A percentile compares a stretch with the other conserved stretches of the same genome.
phyloP scores from a whole-genome alignment of 2,329 filamentous ascomycete species.

The Xylaria sp. region DNA sequence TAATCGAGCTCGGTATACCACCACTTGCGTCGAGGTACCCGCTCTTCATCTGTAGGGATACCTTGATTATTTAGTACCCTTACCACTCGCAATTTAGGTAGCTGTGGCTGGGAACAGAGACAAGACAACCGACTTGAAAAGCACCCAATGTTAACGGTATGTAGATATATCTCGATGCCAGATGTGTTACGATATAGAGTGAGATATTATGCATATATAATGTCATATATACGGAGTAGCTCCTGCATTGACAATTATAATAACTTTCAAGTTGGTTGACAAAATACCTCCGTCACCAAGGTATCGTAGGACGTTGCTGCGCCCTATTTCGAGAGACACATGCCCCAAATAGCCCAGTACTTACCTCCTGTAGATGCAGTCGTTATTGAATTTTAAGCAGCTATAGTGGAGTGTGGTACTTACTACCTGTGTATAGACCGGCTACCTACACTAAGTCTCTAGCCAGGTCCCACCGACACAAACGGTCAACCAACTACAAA shows the following conservation, averaged over 20 bases:
- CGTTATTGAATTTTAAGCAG: neutral
- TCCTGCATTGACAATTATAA: neutral
- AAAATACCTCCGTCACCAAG: neutral
- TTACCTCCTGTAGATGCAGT: neutral
- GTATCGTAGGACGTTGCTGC: neutral
- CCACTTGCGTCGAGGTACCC: conserved; percentile 16
- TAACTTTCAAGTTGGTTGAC: neutral
- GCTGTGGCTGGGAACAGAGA: neutral
- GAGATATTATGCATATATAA: neutral
- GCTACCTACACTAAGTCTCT: neutral
- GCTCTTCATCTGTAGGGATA: conserved; percentile 13
- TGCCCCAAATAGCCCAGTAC: neutral
- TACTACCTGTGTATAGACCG: neutral
- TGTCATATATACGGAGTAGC: neutral
- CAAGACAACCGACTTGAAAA: neutral
- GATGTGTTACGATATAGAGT: neutral
- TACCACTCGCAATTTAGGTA: neutral
- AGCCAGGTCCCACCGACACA: neutral
- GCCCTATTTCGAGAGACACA: neutral
- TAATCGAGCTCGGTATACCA: conserved; percentile 29
- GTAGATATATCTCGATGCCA: neutral
- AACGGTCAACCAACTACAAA: neutral
- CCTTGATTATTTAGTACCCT: neutral
- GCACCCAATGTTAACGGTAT: neutral
- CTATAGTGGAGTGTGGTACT: neutral